Conservation (phyloP, 441 rosid species). For the Kokia cookei region DNA sequence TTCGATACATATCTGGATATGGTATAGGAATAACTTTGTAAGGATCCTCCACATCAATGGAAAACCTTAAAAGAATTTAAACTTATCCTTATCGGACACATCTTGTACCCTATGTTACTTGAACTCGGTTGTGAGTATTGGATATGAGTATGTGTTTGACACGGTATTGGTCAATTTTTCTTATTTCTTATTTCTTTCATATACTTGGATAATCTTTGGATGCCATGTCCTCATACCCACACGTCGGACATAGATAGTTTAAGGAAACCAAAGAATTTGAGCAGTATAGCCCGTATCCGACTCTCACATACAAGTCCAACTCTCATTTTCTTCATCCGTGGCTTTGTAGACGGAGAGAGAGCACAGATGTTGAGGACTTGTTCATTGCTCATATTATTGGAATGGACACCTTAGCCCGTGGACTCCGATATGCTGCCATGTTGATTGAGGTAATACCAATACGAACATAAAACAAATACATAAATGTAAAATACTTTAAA, state of each 20-base stretch:
- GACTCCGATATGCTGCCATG: constrained; percentile 79
- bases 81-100: not conserved
- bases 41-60: not conserved
- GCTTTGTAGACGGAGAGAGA: constrained; percentile 80
- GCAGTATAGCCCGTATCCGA: not conserved
- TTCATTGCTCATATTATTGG: constrained; percentile 91
- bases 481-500: not conserved
- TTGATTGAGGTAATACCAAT: constrained; percentile 56
- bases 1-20: not conserved
- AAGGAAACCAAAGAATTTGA: not conserved
- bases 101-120: not conserved
- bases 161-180: not conserved
- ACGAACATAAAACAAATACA: not conserved
- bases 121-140: not conserved
- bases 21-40: not conserved
- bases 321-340: not conserved
- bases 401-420: constrained; percentile 95
- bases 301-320: not conserved
- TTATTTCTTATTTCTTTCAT: not conserved
- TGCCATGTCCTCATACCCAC: not conserved
- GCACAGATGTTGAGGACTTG: constrained; percentile 92
- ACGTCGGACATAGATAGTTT: not conserved
- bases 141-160: not conserved
- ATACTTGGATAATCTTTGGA: not conserved
- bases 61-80: not conserved